A percentile compares a stretch with the other conserved stretches of the same genome.
phyloP scores from a whole-genome alignment of 163 green algal genomes.

The Chlorella variabilis region DNA sequence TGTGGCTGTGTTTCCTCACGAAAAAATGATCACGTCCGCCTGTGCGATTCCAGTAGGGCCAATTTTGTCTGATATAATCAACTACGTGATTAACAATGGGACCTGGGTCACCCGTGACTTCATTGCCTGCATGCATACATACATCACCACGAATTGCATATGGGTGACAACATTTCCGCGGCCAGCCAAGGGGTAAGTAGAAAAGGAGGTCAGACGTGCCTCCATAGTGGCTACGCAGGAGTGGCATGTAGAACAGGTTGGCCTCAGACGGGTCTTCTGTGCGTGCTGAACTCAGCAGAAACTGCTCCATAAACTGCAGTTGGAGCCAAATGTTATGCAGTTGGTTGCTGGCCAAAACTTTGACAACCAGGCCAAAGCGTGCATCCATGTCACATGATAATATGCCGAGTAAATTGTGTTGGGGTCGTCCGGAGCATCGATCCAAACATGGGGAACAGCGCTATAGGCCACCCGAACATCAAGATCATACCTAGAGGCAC shows the following conservation, averaged over 20 bases:
- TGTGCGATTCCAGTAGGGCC: conserved; percentile 27
- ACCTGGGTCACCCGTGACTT: not conserved
- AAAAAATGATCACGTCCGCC: conserved; percentile 18
- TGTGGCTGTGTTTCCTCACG: not conserved
- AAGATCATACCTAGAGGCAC: not conserved
- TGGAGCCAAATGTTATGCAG: not conserved
- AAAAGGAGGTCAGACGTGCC: not conserved
- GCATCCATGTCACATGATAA: not conserved
- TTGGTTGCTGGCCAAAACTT: not conserved
- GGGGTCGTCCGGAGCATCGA: too few relatives aligned
- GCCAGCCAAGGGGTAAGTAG: not conserved
- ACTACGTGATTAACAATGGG: not conserved
- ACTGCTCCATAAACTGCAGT: conserved; percentile 31
- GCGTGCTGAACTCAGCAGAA: conserved; percentile 9
- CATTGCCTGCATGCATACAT: not conserved
- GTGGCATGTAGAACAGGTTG: conserved; percentile 20
- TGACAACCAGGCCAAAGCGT: not conserved
- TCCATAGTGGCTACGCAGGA: not conserved
- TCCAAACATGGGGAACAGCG: too few relatives aligned
- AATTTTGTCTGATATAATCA: not conserved
- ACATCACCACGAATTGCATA: not conserved
- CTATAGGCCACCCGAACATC: not conserved
- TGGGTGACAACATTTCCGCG: not conserved
- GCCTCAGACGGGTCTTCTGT: conserved; percentile 29
- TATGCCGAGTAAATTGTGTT: not conserved